Evolutionary conservation across 495 filamentous ascomycete species (phyloP), one percentile per base, ranked within the genome.

Genomic region (Xylaria castorea): DNA sequence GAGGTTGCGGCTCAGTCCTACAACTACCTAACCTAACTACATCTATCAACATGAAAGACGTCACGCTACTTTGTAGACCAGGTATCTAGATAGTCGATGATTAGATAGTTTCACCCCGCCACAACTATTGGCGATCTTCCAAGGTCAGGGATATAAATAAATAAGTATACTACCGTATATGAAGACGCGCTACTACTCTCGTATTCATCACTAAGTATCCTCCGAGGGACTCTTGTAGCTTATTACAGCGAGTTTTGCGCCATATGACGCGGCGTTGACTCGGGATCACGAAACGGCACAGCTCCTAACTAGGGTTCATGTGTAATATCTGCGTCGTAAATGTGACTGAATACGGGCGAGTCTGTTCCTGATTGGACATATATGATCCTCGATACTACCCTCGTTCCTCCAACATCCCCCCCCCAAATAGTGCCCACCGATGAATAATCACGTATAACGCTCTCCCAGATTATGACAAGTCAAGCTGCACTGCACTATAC

Each of bases 311-410:
- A n/a, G n/a, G 25, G 27, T 32, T 32, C 27, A 57, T 57, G 4
- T 18, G 53, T 18, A 32, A 14, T 6, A 12, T 57, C 53, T 32
- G 53, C 53, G 34, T 38, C 34, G 20, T n/a, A 61, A 12, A 61
- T 38, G 34, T 40, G 58, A 25, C 58, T 40, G 34, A 38, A 61
- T 61, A 61, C 34, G 3, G 18, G n/a, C 34, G 58, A 22, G 30
- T 38, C 58, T 61, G 58, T 22, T 38, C 32, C 58, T 60, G 58
- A 38, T 61, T 61, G 58, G 58, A 61, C 58, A 61, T 61, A 7
- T 32, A 4, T 38, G 9, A 22, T 22, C n/a, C 34, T 38, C 32
- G 34, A 20, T 61, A 38, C 58, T 12, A 61, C 58, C 25, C 34
- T 38, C 32, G 7, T n/a, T 61, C 30, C 58, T 38, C 58, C n/a